Percentiles rank a stretch among this genome's conserved stretches.
These are phyloP conservation scores for Groenewaldozyma tartarivorans DNA, from an alignment of 805 yeast genomes.

Conservation along the genomic window DNA sequence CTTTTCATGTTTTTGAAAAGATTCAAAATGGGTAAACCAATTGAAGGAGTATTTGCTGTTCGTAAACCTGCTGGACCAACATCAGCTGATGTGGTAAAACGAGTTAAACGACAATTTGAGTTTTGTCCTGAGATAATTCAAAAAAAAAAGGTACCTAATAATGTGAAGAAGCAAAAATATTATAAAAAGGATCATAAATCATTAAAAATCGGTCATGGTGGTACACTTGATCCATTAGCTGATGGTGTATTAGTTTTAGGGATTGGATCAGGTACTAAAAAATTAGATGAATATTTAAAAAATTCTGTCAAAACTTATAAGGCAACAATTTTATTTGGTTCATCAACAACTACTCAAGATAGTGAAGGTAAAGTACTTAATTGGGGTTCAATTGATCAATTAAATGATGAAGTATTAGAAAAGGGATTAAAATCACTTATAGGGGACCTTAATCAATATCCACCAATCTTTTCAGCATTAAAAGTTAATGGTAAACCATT, in stretches of 20 bases:
- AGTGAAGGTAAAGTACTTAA: slow-evolving; percentile 74
- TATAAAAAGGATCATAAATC: slow-evolving; percentile 42
- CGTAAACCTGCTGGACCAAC: slow-evolving; percentile 82
- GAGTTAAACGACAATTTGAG: slow-evolving; percentile 40
- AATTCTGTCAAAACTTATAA: slow-evolving; percentile 74
- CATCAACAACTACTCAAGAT: slow-evolving; percentile 90
- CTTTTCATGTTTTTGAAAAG: no score
- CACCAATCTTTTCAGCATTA: slow-evolving; percentile 90
- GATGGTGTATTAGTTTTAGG: slow-evolving; percentile 90
- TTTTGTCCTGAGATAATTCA: slow-evolving; percentile 22
- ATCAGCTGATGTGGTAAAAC: slow-evolving; percentile 63
- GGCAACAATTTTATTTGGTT: slow-evolving; percentile 79
- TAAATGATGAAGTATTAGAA: slow-evolving; percentile 43
- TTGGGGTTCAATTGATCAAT: slow-evolving; percentile 45
- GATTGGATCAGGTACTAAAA: slow-evolving; percentile 85
- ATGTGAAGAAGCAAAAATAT: slow-evolving; percentile 6
- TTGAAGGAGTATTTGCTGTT: slow-evolving; percentile 74
- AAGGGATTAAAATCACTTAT: slow-evolving; percentile 48
- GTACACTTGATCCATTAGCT: slow-evolving; percentile 92
- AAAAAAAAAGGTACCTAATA: slow-evolving; percentile 30
- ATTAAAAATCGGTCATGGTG: slow-evolving; percentile 96
- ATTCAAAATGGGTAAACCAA: no score
- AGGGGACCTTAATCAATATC: slow-evolving; percentile 82
- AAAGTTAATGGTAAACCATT: slow-evolving; percentile 91
- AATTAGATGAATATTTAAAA: slow-evolving; percentile 58